Conservation (phyloP, 2,329 filamentous ascomycete genomes). For the Microcyclosporella mali region DNA sequence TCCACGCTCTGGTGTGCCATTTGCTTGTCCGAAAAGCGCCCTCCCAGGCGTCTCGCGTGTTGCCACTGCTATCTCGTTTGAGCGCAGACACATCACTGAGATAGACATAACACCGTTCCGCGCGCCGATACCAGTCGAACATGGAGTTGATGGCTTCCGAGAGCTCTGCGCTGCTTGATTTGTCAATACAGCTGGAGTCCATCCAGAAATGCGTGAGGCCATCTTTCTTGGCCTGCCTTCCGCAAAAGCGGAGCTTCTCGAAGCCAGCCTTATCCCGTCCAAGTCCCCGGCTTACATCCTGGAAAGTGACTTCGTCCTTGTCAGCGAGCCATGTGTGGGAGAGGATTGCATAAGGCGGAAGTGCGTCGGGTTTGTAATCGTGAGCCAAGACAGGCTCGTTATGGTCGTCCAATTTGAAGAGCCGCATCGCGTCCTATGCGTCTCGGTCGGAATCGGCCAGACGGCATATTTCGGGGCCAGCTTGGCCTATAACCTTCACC, state of each 20-base stretch:
- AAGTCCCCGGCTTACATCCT: background rate
- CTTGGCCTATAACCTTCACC: too few species aligned
- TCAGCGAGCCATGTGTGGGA: conserved; percentile 5
- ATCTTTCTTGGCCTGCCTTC: background rate
- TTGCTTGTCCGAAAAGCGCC: background rate
- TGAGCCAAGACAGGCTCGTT: too few species aligned
- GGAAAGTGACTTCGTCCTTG: conserved; percentile 3
- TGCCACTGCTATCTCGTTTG: conserved; percentile 1
- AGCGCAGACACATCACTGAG: conserved; percentile 2
- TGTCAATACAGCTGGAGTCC: conserved; percentile 22
- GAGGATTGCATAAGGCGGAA: conserved; percentile 7
- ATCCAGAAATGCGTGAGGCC: conserved; percentile 12
- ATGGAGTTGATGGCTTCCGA: conserved; percentile 20
- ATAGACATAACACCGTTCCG: conserved; percentile 14
- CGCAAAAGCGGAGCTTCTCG: conserved; percentile 2
- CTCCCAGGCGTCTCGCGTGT: background rate
- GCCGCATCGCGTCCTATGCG: too few species aligned
- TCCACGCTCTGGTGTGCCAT: conserved; percentile 6
- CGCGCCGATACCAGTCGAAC: conserved; percentile 15
- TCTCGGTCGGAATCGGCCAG: too few species aligned
- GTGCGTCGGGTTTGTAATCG: too few species aligned
- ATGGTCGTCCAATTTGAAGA: too few species aligned
- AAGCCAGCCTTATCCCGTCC: background rate
- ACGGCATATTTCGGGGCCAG: too few species aligned
- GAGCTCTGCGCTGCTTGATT: conserved; percentile 15